Conservation (phyloP, 1,284 basidiomycete genomes). For the Tausonia pullulans region DNA sequence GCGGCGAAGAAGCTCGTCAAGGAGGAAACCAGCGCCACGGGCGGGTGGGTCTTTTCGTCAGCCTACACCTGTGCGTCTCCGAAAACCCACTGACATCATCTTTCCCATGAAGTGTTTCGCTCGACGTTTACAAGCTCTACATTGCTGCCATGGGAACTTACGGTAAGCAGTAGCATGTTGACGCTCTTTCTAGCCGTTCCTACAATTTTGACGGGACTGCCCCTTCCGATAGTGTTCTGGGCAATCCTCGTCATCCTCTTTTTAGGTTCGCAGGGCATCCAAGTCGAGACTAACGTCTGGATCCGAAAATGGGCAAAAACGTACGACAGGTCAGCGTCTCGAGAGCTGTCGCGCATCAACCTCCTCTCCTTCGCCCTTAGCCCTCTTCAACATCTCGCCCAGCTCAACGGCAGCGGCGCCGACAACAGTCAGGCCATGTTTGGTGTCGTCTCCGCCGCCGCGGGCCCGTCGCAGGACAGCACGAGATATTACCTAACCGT, state of each 20-base stretch:
- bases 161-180: too few relatives aligned
- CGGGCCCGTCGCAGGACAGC: not conserved
- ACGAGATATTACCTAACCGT: constrained; percentile 29
- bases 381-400: not conserved
- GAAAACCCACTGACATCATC: too few relatives aligned
- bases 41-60: constrained; percentile 20
- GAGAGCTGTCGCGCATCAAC: not conserved
- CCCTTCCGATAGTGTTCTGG: constrained; percentile 27
- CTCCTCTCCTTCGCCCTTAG: not conserved
- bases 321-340: not conserved
- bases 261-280: constrained; percentile 29
- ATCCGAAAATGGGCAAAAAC: constrained; percentile 33
- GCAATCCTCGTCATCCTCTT: constrained; percentile 25
- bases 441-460: too few relatives aligned
- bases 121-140: not conserved
- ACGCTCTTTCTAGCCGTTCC: too few relatives aligned
- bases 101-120: not conserved
- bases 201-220: constrained; percentile 23
- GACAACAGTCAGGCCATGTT: too few relatives aligned
- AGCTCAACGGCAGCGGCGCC: too few relatives aligned
- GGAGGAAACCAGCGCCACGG: constrained; percentile 26
- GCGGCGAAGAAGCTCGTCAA: constrained; percentile 31
- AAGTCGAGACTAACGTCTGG: constrained; percentile 33
- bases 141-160: constrained; percentile 12
- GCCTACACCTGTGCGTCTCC: not conserved